Evolutionary conservation across 148 eudicot genomes (phyloP), one percentile per base, ranked within the genome.

Genomic region (Amaranthus hypochondriacus): DNA sequence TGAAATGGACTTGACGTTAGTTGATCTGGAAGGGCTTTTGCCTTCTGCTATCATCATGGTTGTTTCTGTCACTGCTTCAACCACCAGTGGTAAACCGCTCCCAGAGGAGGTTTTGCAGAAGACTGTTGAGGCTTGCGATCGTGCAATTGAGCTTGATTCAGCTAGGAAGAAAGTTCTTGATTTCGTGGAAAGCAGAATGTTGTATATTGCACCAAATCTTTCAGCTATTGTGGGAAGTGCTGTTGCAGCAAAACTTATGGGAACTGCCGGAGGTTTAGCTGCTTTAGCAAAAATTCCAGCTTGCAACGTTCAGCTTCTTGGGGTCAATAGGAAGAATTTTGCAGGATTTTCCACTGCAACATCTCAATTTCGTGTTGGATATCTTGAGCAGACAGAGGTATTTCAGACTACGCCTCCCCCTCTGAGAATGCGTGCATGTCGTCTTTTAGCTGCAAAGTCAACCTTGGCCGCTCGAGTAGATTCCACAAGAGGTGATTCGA

Each of bases 41-140:
- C 99, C 99, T n/a, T 95, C 97, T 7, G 99, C 99, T 58, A 88
- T 86, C 69, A 95, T 95, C 53, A 95, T 95, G 99, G 99, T 95
- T 9, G 87, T 95, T 71, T 95, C 99, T 56, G 97, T 95, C 49
- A 92, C 99, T 46, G 99, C 97, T 69, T 95, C 98, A 72, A 95
- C 97, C 58, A 95, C 98, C 10, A 95, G 89, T 84, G 97, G 98
- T 4, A 95, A 92, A 84, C 99, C 97, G 56, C 94, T 95, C 51
- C 97, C 93, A 5, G 92, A 84, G 79, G 96, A 95, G 62, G 90
- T 88, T 71, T 81, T 92, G 39, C 84, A 86, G 71, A 95, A 88
- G 84, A 92, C 97, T 48, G 58, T 89, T 78, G 97, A 95, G 65
- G 99, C 97, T 48, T 95, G 99, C 78, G 99, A 95, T 81, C 86